A percentile compares a stretch with the other conserved stretches of the same genome.
Evolutionary conservation across 2,329 filamentous ascomycete species (phyloP).

Genomic region (Colletotrichum sp.): DNA sequence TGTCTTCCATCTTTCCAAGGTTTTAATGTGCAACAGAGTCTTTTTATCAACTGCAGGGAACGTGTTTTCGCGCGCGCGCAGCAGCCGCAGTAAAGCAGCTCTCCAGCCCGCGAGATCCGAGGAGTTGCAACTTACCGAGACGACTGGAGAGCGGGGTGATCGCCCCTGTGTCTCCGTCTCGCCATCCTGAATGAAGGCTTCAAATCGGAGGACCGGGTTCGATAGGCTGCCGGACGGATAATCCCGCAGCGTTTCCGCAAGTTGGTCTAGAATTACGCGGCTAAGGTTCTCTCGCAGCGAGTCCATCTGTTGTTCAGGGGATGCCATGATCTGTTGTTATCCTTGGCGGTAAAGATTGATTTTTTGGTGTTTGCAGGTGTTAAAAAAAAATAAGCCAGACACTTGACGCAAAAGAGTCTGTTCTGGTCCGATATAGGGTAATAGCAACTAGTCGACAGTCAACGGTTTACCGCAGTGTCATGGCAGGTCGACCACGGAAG

Average conservation of each 20-base stretch:
- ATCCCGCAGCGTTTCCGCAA: slow-evolving; percentile 19
- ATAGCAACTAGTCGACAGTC: neutral
- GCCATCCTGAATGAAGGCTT: slow-evolving; percentile 22
- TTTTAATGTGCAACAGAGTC: neutral
- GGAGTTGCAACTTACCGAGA: slow-evolving; percentile 16
- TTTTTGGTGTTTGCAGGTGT: neutral
- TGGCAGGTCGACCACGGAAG: neutral
- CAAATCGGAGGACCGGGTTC: slow-evolving; percentile 21
- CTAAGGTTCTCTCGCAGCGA: slow-evolving; percentile 17
- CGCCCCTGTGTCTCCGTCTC: slow-evolving; percentile 11
- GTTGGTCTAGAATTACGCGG: slow-evolving; percentile 21
- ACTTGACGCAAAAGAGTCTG: neutral
- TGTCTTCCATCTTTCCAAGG: neutral
- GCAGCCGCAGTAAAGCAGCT: neutral
- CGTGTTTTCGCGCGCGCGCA: neutral
- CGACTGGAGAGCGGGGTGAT: slow-evolving; percentile 19
- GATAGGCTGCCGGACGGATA: slow-evolving; percentile 20
- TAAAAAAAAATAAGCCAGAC: neutral
- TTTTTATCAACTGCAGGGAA: neutral
- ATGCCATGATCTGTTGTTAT: slow-evolving; percentile 9
- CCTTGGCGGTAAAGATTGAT: neutral
- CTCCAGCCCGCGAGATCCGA: neutral
- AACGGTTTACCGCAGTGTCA: neutral
- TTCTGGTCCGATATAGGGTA: neutral
- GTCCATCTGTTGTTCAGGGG: slow-evolving; percentile 20